These are phyloP conservation scores for Boletus rubroflammeus DNA, from an alignment of 768 basidiomycete genomes.

Conservation along the genomic window DNA sequence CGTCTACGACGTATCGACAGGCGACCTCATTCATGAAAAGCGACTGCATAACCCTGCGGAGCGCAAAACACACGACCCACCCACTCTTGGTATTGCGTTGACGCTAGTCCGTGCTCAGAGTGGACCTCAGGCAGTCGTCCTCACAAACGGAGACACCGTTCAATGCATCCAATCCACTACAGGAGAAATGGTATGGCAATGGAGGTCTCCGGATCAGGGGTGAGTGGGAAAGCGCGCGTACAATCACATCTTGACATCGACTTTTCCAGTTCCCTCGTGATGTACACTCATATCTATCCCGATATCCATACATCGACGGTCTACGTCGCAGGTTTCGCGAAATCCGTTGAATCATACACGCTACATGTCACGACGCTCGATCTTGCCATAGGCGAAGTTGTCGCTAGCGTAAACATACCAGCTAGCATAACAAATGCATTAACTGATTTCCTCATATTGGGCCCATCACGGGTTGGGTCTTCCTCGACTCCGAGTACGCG, in stretches of 20 bases:
- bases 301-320: conserved; percentile 50
- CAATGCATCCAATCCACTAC: conserved; percentile 45
- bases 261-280: conserved; percentile 51
- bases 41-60: conserved; percentile 47
- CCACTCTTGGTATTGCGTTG: conserved; percentile 53
- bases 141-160: conserved; percentile 59
- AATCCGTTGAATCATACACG: conserved; percentile 48
- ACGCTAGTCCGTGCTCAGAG: conserved; percentile 32
- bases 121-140: conserved; percentile 37
- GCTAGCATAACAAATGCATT: conserved; percentile 41
- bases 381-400: conserved; percentile 47
- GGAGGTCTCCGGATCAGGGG: conserved; percentile 68
- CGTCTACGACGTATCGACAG: conserved; percentile 59
- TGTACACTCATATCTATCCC: conserved; percentile 59
- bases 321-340: conserved; percentile 50
- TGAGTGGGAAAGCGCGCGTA: conserved; percentile 32
- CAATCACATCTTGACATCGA: neutral
- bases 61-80: conserved; percentile 49
- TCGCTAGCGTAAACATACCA: conserved; percentile 49
- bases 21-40: conserved; percentile 63
- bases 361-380: conserved; percentile 65
- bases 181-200: conserved; percentile 64
- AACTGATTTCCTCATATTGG: conserved; percentile 37
- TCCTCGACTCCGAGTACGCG: neutral
- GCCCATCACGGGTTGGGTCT: conserved; percentile 12